A percentile compares a stretch with the other conserved stretches of the same genome.
phyloP scores from a whole-genome alignment of 257 asterid genomes.

The Solanum chiquidenum region DNA sequence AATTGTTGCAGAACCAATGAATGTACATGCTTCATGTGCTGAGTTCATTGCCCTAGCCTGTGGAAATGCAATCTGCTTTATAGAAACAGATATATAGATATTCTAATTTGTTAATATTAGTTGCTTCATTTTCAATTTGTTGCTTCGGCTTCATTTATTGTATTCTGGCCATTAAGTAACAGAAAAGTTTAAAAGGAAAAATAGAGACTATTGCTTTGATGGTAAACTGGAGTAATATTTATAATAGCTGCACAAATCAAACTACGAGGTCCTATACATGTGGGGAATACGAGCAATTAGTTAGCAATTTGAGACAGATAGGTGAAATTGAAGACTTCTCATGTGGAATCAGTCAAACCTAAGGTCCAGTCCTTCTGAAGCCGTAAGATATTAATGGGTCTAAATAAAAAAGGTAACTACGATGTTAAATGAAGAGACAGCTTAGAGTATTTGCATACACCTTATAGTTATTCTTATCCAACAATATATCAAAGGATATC shows the following conservation, averaged over 20 bases:
- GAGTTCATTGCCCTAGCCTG: not conserved
- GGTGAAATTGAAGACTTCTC: not conserved
- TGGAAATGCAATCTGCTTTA: not conserved
- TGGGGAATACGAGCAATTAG: not conserved
- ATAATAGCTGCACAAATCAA: not conserved
- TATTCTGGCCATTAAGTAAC: not conserved
- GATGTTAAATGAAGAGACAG: not conserved
- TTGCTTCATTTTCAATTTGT: not conserved
- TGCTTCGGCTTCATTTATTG: not conserved
- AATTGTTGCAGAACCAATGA: not conserved
- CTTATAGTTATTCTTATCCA: not conserved
- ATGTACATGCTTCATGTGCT: not conserved
- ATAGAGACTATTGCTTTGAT: not conserved
- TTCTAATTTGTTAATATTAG: not conserved
- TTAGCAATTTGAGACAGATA: not conserved
- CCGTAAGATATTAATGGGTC: not conserved
- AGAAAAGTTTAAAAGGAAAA: not conserved
- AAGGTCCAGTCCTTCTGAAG: not conserved
- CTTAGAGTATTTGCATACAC: not conserved
- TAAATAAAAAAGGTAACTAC: not conserved
- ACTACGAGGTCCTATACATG: not conserved
- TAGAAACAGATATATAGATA: not conserved
- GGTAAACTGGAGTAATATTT: not conserved
- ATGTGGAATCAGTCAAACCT: not conserved
- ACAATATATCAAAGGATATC: not conserved